Evolutionary conservation across 2,329 filamentous ascomycete genomes (phyloP).

Genomic region (Ambrosiella beaveri): DNA sequence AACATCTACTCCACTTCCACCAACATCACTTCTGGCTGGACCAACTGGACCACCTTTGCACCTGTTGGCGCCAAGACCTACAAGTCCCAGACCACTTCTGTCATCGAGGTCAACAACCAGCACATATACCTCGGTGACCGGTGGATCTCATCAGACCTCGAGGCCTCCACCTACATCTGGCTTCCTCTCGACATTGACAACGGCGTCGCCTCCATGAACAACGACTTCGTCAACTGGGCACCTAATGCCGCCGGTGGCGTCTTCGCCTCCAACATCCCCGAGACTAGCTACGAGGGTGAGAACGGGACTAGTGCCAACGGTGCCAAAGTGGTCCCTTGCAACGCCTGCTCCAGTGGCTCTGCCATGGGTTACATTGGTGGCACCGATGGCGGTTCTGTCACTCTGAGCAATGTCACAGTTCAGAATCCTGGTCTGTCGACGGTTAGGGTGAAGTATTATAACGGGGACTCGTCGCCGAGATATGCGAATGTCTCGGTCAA

Average conservation of each 20-base stretch:
- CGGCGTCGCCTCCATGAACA: conserved; percentile 29
- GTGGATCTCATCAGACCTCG: conserved; percentile 43
- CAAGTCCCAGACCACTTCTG: conserved; percentile 40
- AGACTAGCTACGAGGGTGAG: conserved; percentile 37
- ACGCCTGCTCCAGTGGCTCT: conserved; percentile 30
- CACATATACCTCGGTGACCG: conserved; percentile 51
- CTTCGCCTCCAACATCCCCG: conserved; percentile 13
- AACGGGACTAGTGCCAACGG: conserved; percentile 26
- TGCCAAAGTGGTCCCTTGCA: conserved; percentile 30
- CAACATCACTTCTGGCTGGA: conserved; percentile 42
- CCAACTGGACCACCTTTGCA: conserved; percentile 40
- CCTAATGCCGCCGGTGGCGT: conserved; percentile 26
- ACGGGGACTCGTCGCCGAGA: conserved; percentile 35
- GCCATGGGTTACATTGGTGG: conserved; percentile 40
- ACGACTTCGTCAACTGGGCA: conserved; percentile 37
- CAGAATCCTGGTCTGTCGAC: conserved; percentile 29
- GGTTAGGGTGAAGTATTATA: conserved; percentile 36
- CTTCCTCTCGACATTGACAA: conserved; percentile 38
- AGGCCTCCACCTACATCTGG: conserved; percentile 46
- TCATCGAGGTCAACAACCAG: conserved; percentile 28
- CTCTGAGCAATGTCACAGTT: conserved; percentile 29
- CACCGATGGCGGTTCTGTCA: conserved; percentile 26
- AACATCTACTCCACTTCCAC: conserved; percentile 45
- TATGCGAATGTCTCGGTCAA: conserved; percentile 40
- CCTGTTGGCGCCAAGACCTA: conserved; percentile 39